Evolutionary conservation across 2,329 filamentous ascomycete species (phyloP).

Genomic region (Beauveria sp.): DNA sequence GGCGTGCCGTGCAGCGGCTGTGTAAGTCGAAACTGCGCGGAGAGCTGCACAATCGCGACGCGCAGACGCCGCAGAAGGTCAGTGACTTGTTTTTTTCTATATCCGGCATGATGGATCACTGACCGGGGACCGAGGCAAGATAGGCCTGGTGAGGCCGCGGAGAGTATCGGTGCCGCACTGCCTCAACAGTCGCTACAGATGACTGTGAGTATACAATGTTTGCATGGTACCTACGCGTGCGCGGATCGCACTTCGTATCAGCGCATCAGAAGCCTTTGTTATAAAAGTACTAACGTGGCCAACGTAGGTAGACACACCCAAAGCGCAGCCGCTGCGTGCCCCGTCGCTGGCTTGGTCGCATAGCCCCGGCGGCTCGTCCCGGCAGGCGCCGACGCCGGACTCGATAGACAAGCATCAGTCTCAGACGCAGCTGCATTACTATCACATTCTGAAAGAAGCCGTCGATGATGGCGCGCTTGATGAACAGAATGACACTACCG

Average conservation of each 20-base stretch:
- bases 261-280: too few species aligned
- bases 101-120: neutral
- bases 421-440: neutral
- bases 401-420: neutral
- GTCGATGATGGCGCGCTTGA: neutral
- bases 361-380: neutral
- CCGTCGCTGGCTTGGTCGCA: neutral
- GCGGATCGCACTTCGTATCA: too few species aligned
- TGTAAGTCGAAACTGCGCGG: neutral
- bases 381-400: neutral
- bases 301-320: neutral
- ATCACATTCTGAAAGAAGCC: neutral
- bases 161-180: neutral
- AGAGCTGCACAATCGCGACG: neutral
- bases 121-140: neutral
- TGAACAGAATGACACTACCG: neutral
- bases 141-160: neutral
- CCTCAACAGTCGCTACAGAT: neutral
- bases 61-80: neutral
- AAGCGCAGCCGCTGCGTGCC: neutral
- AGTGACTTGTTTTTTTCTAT: neutral
- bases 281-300: too few species aligned
- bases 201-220: neutral
- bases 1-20: slow-evolving; percentile 6
- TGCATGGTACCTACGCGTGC: neutral